Conservation (phyloP, 1,284 basidiomycete species). For the Heliocybe sulcata region DNA sequence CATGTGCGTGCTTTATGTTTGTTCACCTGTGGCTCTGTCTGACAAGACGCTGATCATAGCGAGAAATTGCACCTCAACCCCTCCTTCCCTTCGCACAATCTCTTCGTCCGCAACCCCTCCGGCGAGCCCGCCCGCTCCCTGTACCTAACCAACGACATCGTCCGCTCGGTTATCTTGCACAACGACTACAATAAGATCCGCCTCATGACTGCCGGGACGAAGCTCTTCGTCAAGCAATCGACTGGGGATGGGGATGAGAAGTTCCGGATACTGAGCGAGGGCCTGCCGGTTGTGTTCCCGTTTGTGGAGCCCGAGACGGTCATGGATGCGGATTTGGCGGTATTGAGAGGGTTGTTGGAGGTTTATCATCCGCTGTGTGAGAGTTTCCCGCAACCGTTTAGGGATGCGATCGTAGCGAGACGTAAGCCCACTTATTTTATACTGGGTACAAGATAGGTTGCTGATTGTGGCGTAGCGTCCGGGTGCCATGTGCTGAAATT, state of each 20-base stretch:
- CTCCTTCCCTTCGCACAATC: constrained; percentile 71
- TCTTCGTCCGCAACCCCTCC: constrained; percentile 83
- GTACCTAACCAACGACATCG: constrained; percentile 85
- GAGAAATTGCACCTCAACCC: constrained; percentile 68
- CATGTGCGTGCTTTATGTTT: constrained; percentile 41
- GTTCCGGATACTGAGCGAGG: constrained; percentile 81
- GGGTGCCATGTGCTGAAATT: constrained; percentile 77
- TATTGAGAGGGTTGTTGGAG: constrained; percentile 63
- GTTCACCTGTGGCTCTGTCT: not conserved
- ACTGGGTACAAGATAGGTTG: not conserved
- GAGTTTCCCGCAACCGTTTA: constrained; percentile 57
- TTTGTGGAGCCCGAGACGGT: constrained; percentile 66
- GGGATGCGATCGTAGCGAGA: constrained; percentile 35
- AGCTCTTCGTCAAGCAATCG: constrained; percentile 64
- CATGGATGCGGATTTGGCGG: constrained; percentile 48
- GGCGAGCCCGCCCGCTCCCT: constrained; percentile 78
- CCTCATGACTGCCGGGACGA: constrained; percentile 88
- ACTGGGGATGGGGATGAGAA: constrained; percentile 33
- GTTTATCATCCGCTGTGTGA: constrained; percentile 73
- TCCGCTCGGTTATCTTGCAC: constrained; percentile 71
- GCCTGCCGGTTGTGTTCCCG: constrained; percentile 76
- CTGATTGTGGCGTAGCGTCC: constrained; percentile 30
- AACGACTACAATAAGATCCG: constrained; percentile 87
- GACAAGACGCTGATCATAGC: constrained; percentile 28
- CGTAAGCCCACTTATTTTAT: constrained; percentile 30